phyloP scores from a whole-genome alignment of 2,329 filamentous ascomycete species.

The Cercospora nicotianae region DNA sequence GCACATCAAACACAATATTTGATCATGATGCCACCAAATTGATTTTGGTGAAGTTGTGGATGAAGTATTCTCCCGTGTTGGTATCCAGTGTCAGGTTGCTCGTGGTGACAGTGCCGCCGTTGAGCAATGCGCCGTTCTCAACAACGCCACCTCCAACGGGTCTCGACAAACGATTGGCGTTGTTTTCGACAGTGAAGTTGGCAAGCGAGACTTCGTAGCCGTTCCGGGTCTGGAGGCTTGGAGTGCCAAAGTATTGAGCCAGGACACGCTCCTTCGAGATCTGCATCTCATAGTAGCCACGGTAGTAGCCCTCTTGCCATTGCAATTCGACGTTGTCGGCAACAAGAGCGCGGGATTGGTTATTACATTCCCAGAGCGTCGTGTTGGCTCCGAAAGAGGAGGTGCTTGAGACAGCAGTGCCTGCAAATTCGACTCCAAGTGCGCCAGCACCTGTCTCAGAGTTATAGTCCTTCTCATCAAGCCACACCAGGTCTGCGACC shows the following conservation, averaged over 20 bases:
- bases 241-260: constrained; percentile 64
- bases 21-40: background rate
- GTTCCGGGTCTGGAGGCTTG: constrained; percentile 59
- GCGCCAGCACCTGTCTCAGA: constrained; percentile 41
- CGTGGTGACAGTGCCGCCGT: constrained; percentile 35
- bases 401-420: constrained; percentile 62
- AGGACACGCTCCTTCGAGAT: constrained; percentile 56
- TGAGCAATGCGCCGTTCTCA: constrained; percentile 57
- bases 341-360: constrained; percentile 43
- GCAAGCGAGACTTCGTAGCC: constrained; percentile 63
- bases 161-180: constrained; percentile 58
- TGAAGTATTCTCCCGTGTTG: constrained; percentile 26
- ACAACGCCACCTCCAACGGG: constrained; percentile 51
- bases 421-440: constrained; percentile 55
- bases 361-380: constrained; percentile 52
- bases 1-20: background rate
- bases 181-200: constrained; percentile 64
- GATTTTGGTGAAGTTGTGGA: constrained; percentile 10
- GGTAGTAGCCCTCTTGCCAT: constrained; percentile 71
- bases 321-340: constrained; percentile 62
- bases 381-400: constrained; percentile 57
- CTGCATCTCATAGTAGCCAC: constrained; percentile 67
- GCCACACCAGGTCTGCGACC: constrained; percentile 45
- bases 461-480: constrained; percentile 43
- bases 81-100: constrained; percentile 33